phyloP scores from a whole-genome alignment of 441 rosid species.

The Kokia cookei region DNA sequence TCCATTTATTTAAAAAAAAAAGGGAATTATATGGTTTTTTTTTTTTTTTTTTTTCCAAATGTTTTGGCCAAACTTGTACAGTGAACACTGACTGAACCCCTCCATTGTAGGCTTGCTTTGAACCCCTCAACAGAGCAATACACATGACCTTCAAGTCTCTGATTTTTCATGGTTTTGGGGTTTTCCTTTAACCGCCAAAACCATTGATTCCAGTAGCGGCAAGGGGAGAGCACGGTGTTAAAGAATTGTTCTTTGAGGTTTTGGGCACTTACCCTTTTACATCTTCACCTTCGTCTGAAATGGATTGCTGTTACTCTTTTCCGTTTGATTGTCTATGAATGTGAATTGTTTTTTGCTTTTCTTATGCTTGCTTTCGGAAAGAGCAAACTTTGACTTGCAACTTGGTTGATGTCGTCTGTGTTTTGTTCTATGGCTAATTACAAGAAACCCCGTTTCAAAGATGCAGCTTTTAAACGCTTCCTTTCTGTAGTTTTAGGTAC shows the following conservation, averaged over 20 bases:
- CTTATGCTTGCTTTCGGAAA: background rate
- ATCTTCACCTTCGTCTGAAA: constrained; percentile 8
- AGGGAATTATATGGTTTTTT: too few relatives aligned
- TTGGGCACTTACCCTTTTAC: constrained; percentile 15
- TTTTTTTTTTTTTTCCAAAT: too few relatives aligned
- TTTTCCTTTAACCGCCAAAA: background rate
- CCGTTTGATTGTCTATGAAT: constrained; percentile 5
- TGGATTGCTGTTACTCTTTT: constrained; percentile 11
- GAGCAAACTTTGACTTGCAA: constrained; percentile 1
- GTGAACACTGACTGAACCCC: background rate
- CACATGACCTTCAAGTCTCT: background rate
- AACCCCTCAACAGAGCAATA: background rate
- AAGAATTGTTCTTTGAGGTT: constrained; percentile 20
- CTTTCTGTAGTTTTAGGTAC: constrained; percentile 40
- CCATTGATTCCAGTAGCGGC: constrained; percentile 15
- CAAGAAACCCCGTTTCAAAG: constrained; percentile 56
- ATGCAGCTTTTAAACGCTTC: constrained; percentile 44
- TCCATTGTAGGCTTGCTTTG: background rate
- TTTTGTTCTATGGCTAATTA: constrained; percentile 40
- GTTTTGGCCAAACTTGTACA: background rate
- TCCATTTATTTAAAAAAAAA: too few relatives aligned
- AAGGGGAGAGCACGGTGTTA: constrained; percentile 3
- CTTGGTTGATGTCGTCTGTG: constrained; percentile 6
- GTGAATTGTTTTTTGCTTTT: constrained; percentile 7
- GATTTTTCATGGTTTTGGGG: background rate